Base-by-base conservation (phyloP, 768 basidiomycete genomes). In the Panus rudis region DNA sequence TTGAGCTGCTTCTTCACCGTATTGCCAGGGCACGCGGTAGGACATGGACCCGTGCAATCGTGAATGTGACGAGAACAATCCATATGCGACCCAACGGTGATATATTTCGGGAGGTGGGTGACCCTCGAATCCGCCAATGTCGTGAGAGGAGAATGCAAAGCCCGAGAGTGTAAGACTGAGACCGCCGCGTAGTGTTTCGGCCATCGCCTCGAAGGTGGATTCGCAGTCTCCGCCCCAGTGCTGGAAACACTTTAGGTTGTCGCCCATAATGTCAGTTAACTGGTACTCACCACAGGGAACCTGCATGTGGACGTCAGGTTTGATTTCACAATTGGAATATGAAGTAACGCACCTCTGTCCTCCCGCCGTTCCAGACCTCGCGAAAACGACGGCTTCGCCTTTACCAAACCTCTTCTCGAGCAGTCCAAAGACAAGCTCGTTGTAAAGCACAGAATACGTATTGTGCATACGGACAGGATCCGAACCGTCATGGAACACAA, bases 141-240 rank as follows among this genome's bases (percentile, higher is more conserved):
- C 84, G 58, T 84, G 81, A 14, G 79, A 79, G 6, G 80, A 75
- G 61, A 76, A 86, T 0, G 73, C 80, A 51, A 84, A 88, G 1
- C 84, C 83, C 23, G 81, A 83, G 4, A 71, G 46, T 1, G 79
- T 80, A 42, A 86, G 60, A 28, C 78, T 79, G n/a, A 88, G 61
- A 14, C 69, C 67, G 8, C 84, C 84, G 4, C 83, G 70, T 40
- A 85, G 61, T 1, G 81, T 75, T 60, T 88, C 83, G 0, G 79
- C 80, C 83, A 88, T 86, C 4, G 81, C 84, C 56, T 83, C 81
- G 63, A 75, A 85, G 2, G 81, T 82, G 4, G 79, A 80, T 55
- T 84, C 82, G 60, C 82, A 84, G 48, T 87, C 83, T 2, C 84
- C 83, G 38, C 80, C 79, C 81, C 81, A 81, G 54, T 83, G 79